Conservation (phyloP, 78 protist species). For the Dictyostelium firmibasis region DNA sequence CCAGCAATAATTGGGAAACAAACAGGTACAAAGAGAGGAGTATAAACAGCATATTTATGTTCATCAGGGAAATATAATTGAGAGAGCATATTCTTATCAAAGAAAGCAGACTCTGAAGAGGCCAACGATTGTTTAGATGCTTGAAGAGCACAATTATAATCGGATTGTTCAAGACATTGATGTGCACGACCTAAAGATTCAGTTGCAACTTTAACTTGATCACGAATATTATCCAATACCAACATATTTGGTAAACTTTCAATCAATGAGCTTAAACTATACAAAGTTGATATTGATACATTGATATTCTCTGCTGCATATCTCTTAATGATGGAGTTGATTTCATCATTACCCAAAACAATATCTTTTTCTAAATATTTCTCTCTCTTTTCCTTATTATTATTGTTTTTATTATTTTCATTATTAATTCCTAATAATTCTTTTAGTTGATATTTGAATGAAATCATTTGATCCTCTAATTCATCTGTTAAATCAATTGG, state of each 20-base stretch:
- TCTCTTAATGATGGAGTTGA: neutral
- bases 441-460: constrained; percentile 68
- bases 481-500: constrained; percentile 31
- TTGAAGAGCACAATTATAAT: constrained; percentile 19
- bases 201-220: constrained; percentile 27
- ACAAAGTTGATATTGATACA: constrained; percentile 35
- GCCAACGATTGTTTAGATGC: constrained; percentile 8
- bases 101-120: constrained; percentile 85
- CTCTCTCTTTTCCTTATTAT: neutral
- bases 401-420: neutral
- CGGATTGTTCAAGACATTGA: neutral
- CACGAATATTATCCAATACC: constrained; percentile 74
- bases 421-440: constrained; percentile 66
- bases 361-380: neutral
- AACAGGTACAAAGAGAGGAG: constrained; percentile 89
- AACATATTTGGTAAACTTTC: constrained; percentile 72
- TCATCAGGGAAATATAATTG: constrained; percentile 92
- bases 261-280: constrained; percentile 34
- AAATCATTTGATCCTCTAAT: constrained; percentile 17
- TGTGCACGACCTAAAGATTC: constrained; percentile 37
- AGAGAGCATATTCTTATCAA: constrained; percentile 85
- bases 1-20: constrained; percentile 79
- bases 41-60: constrained; percentile 89
- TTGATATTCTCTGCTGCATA: constrained; percentile 44
- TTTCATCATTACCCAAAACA: neutral